Conservation (phyloP, 2,329 filamentous ascomycete genomes). For the Colletotrichum simmondsii region DNA sequence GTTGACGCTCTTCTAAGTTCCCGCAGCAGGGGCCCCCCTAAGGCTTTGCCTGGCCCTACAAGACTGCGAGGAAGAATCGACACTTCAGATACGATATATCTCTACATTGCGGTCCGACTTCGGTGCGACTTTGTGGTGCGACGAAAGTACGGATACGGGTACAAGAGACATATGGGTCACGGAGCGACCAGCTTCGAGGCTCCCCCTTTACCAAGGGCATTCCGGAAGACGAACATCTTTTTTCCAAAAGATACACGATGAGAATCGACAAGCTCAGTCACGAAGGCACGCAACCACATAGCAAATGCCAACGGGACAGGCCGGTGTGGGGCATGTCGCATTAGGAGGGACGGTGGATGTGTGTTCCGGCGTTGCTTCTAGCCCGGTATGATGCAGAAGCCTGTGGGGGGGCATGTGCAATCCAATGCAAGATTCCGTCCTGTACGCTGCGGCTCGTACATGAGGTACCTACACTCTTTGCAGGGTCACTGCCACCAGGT, state of each 20-base stretch:
- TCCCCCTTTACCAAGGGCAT: constrained; percentile 2
- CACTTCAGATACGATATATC: not conserved
- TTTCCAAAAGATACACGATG: not conserved
- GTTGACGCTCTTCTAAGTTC: not conserved
- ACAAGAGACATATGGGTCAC: not conserved
- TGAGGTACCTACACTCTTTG: not conserved
- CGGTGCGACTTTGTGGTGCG: not conserved
- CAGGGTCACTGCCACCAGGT: constrained; percentile 8
- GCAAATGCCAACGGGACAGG: not conserved
- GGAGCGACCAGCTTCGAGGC: not conserved
- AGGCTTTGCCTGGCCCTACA: constrained; percentile 24
- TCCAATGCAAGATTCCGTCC: constrained; percentile 34
- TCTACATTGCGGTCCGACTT: constrained; percentile 12
- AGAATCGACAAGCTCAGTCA: constrained; percentile 15
- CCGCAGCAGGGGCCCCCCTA: not conserved
- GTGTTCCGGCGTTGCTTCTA: constrained; percentile 18
- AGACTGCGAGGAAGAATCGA: not conserved
- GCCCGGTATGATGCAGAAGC: constrained; percentile 17
- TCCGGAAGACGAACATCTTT: not conserved
- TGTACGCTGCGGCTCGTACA: constrained; percentile 25
- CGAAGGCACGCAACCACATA: constrained; percentile 11
- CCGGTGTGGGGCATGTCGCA: constrained; percentile 16
- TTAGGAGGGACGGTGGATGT: constrained; percentile 3
- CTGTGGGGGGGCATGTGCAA: constrained; percentile 25
- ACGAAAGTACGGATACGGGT: not conserved